Evolutionary conservation across 2,329 filamentous ascomycete species (phyloP), one percentile per base, ranked within the genome.

Genomic region (Pseudogymnoascus sp.): DNA sequence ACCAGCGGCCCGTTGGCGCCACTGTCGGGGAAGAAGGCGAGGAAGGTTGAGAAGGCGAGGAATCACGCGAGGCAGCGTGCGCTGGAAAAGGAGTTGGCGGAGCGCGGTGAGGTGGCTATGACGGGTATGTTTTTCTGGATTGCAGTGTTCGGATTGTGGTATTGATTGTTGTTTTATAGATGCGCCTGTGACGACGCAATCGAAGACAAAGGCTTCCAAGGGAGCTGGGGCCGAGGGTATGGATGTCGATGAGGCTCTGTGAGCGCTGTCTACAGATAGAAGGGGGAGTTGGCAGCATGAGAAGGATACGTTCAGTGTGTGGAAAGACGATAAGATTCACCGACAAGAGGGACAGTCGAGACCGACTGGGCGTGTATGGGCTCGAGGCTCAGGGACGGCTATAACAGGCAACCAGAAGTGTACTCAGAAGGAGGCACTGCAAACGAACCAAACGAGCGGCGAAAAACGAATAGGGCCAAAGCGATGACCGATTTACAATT

Each of bases 71-170:
- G 68, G 57, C 62, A 64, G 38, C 64, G 70, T 57, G 69, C 68
- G 5, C 41, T 71, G 61, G 67, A 71, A 60, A 66, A 68, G 61
- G 69, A 65, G 6, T 65, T 71, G 68, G 63, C 64, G 41, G 57
- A 67, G 55, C 65, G 68, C 19, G 68, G 68, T 57, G 69, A 71
- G 59, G 66, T 71, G 33, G 45, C 65, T 39, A 71, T 71, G 70
- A 71, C 66, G 45, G 70, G 70, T 70, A 60, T 52, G 45, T 48
- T 48, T n/a, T 48, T 6, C 21, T 26, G n/a, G n/a, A 52, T 30
- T 6, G 38, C 19, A 18, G 12, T 18, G 8, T 52, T n/a, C 30
- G 45, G n/a, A 30, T 9, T 52, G 9, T 9, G 10, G 19, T 52
- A 52, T 26, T 52, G n/a, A 52, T 52, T 52, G 9, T 30, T 30